Conservation (phyloP, 345 rosid species). For the Euphorbia lathyris region DNA sequence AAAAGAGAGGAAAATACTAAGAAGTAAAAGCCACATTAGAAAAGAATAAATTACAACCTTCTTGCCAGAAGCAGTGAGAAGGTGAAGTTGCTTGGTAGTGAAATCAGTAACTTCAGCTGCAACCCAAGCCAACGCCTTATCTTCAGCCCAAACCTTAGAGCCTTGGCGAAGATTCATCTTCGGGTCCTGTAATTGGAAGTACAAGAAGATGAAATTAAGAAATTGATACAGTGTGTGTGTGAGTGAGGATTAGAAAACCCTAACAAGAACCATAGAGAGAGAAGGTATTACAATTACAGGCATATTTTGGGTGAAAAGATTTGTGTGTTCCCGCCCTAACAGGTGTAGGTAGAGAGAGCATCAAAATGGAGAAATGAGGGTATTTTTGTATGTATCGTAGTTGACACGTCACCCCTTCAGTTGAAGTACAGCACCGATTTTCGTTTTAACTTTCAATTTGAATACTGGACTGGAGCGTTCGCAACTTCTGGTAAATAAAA, state of each 20-base stretch:
- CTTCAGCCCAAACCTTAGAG: constrained; percentile 82
- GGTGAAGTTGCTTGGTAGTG: constrained; percentile 48
- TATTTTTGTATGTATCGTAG: constrained; percentile 17
- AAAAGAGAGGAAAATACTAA: neutral
- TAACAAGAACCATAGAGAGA: constrained; percentile 17
- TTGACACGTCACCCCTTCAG: constrained; percentile 32
- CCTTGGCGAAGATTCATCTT: constrained; percentile 62
- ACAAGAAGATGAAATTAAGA: constrained; percentile 3
- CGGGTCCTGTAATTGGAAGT: constrained; percentile 24
- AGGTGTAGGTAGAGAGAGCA: constrained; percentile 16
- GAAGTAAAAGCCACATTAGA: neutral
- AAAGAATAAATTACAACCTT: constrained; percentile 40
- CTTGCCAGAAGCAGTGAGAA: constrained; percentile 47
- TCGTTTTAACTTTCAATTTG: neutral
- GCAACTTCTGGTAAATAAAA: no score
- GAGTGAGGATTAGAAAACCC: constrained; percentile 16
- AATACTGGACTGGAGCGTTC: neutral
- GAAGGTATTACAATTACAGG: constrained; percentile 7
- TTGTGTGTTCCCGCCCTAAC: constrained; percentile 59
- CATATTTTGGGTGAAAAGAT: constrained; percentile 12
- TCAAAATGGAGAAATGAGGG: constrained; percentile 27
- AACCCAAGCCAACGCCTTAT: constrained; percentile 79
- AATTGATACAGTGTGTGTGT: no score
- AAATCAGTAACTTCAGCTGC: constrained; percentile 62
- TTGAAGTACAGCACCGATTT: neutral